phyloP scores from a whole-genome alignment of 1,284 basidiomycete genomes.

The Malassezia sp. region DNA sequence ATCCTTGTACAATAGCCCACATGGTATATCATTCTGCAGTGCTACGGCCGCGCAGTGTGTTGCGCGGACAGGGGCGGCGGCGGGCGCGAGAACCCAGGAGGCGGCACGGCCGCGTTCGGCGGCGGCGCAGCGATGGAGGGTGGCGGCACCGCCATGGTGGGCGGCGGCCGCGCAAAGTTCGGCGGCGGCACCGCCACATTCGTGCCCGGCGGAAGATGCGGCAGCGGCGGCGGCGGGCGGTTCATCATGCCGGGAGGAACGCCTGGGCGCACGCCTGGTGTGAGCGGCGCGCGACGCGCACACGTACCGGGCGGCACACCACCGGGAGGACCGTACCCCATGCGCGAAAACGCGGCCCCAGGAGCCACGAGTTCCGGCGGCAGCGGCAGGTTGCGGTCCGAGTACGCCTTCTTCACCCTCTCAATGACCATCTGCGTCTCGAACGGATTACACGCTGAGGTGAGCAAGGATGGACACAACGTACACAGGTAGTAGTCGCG shows the following conservation, averaged over 20 bases:
- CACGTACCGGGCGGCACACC: conserved; percentile 6
- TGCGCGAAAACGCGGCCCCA: no score
- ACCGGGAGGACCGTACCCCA: no score
- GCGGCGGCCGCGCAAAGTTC: conserved; percentile 3
- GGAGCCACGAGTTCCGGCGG: conserved; percentile 23
- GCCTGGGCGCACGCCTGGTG: neutral
- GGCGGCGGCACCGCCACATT: conserved; percentile 4
- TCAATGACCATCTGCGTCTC: conserved; percentile 93
- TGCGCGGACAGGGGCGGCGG: no score
- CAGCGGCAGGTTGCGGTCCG: conserved; percentile 47
- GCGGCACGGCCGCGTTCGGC: no score
- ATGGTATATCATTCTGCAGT: no score
- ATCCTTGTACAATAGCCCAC: no score
- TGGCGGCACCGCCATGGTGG: neutral
- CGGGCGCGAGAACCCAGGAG: no score
- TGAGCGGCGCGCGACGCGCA: neutral
- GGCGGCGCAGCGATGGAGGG: no score
- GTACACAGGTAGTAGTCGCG: conserved; percentile 89
- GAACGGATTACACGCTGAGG: conserved; percentile 75
- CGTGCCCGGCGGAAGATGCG: no score
- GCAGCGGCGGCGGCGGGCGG: conserved; percentile 5
- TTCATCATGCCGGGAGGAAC: conserved; percentile 6
- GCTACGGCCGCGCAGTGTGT: no score
- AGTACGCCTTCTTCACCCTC: conserved; percentile 82
- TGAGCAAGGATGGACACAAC: neutral